phyloP scores from a whole-genome alignment of 1,284 basidiomycete genomes.

The Pseudozyma sp. region DNA sequence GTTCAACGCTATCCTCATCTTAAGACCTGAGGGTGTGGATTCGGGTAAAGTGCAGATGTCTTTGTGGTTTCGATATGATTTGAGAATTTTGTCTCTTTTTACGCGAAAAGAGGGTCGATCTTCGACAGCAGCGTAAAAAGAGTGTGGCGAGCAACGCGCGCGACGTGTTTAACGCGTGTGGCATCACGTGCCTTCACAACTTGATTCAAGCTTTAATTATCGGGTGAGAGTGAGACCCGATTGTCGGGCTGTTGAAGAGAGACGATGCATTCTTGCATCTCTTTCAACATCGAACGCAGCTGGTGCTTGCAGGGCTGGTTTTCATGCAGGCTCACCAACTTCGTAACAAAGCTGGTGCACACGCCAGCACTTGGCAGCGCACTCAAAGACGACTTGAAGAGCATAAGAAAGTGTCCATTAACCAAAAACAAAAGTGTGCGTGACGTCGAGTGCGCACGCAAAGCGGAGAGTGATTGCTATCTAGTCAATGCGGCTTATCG shows the following conservation, averaged over 20 bases:
- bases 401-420: slow-evolving; percentile 38
- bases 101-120: too few relatives aligned
- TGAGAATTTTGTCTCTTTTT: too few relatives aligned
- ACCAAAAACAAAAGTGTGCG: slow-evolving; percentile 1
- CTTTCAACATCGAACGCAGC: neutral
- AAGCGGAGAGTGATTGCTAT: neutral
- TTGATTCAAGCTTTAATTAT: neutral
- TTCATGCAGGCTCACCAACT: too few relatives aligned
- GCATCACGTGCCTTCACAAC: slow-evolving; percentile 20
- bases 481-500: neutral
- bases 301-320: too few relatives aligned
- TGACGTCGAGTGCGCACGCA: neutral
- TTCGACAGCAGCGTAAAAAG: neutral
- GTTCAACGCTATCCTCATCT: too few relatives aligned
- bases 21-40: too few relatives aligned
- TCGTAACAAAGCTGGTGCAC: neutral
- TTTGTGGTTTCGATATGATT: too few relatives aligned
- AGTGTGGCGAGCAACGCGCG: slow-evolving; percentile 1
- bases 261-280: neutral
- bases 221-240: slow-evolving; percentile 1
- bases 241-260: neutral
- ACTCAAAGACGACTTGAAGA: neutral
- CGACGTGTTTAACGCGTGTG: slow-evolving; percentile 22
- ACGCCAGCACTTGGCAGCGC: neutral
- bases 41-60: too few relatives aligned